Evolutionary conservation across 2,329 filamentous ascomycete species (phyloP), one percentile per base, ranked within the genome.

Genomic region (Teratosphaeria viscida): DNA sequence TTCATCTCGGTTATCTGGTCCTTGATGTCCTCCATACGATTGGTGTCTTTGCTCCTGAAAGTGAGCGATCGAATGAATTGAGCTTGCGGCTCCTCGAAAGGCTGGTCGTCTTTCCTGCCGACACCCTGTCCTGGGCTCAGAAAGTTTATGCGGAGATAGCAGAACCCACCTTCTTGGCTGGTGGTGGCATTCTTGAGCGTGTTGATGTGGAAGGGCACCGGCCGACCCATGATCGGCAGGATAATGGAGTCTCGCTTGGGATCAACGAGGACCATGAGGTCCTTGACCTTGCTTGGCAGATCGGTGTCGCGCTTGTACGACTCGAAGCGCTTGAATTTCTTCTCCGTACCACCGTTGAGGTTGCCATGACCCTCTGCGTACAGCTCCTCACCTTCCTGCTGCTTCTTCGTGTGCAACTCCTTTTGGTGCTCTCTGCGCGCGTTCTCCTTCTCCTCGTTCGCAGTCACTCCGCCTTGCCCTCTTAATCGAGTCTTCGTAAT

Each of bases 151-250:
- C 95, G 87, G 37, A 99, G 79, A 72, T 94, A 97, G 0, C 91
- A 88, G 76, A 90, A 96, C 64, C 96, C 92, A 55, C 90, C 90
- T 74, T 99, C 94, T 64, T 95, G 92, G 65, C 90, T 97, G 75
- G 96, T 96, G 77, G 92, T 97, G 26, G 92, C 94, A 72, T 97
- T 99, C 77, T 99, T 99, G 81, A 99, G 96, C 2, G 95, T 97
- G 73, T 86, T 87, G 68, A 99, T 97, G 74, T 99, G 95, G 79
- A 97, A 99, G 0, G 94, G 94, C 29, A 99, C 94, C 0, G 94
- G 92, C 7, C 95, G 86, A 52, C 94, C 94, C 90, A 99, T 96
- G 68, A 99, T 92, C 2, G 95, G 94, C 52, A 99, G 83, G 57
- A 99, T 87, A 60, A 99, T 85, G 0, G 92, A 96, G 59, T 84